A percentile compares a stretch with the other conserved stretches of the same genome.
Evolutionary conservation across 306 rosid genomes (phyloP).

Genomic region (Gillenia trifoliata): DNA sequence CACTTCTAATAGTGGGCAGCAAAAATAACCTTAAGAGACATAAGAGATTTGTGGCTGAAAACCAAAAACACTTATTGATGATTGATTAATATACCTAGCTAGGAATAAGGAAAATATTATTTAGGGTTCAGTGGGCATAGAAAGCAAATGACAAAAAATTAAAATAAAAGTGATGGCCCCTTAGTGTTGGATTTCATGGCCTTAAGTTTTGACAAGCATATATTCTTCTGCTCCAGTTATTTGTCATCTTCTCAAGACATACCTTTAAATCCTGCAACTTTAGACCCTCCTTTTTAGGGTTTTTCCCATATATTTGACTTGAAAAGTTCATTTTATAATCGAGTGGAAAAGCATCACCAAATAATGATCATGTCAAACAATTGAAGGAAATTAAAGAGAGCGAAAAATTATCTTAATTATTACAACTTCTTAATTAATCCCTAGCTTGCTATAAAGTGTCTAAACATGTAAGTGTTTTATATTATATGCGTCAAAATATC

Average conservation of each 20-base stretch:
- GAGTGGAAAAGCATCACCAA: conserved; percentile 14
- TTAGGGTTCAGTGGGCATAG: conserved; percentile 13
- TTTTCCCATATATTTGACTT: conserved; percentile 38
- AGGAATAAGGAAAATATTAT: conserved; percentile 5
- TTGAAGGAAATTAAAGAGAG: background rate
- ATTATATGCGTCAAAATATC: background rate
- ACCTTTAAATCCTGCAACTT: conserved; percentile 50
- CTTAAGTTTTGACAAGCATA: conserved; percentile 49
- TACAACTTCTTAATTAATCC: background rate
- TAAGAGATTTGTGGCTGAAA: background rate
- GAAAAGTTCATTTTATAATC: conserved; percentile 24
- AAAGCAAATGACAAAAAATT: conserved; percentile 29
- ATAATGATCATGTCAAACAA: conserved; percentile 7
- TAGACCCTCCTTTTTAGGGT: conserved; percentile 48
- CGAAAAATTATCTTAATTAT: background rate
- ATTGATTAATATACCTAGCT: background rate
- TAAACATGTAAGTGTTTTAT: background rate
- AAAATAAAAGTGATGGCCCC: conserved; percentile 13
- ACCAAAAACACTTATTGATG: background rate
- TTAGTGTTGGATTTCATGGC: conserved; percentile 36
- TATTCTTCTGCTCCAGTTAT: conserved; percentile 47
- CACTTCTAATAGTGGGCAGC: background rate
- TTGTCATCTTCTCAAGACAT: conserved; percentile 51
- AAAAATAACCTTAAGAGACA: background rate
- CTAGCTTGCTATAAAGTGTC: background rate